These are phyloP conservation scores for Quercus alba DNA, from an alignment of 306 rosid species.

Conservation along the genomic window DNA sequence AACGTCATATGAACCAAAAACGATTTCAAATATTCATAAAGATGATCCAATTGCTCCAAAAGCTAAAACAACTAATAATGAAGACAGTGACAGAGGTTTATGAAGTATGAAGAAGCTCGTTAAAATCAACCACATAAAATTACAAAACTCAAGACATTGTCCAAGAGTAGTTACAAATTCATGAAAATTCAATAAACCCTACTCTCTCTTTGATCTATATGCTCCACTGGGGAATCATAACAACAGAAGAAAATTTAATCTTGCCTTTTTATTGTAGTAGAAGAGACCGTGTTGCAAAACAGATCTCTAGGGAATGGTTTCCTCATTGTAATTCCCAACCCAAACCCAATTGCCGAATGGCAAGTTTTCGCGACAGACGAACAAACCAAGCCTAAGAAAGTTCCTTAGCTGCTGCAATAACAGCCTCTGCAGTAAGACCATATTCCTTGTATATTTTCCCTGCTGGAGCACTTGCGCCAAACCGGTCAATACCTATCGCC, in stretches of 20 bases:
- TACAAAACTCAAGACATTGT: conserved; percentile 41
- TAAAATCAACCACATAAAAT: conserved; percentile 31
- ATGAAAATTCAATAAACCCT: conserved; percentile 29
- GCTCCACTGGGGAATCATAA: conserved; percentile 33
- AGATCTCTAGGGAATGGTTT: conserved; percentile 28
- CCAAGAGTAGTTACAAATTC: conserved; percentile 48
- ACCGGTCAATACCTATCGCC: conserved; percentile 86
- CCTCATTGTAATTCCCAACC: conserved; percentile 26
- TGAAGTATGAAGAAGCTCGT: conserved; percentile 15
- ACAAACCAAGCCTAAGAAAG: conserved; percentile 35
- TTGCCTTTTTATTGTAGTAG: conserved; percentile 49
- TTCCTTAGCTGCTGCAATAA: conserved; percentile 81
- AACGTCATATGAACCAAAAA: background rate
- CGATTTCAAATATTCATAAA: background rate
- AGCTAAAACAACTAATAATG: background rate
- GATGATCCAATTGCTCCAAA: background rate
- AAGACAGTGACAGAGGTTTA: conserved; percentile 1
- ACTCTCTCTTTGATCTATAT: conserved; percentile 43
- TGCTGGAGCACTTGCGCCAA: conserved; percentile 98
- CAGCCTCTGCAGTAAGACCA: conserved; percentile 90
- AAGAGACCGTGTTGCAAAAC: conserved; percentile 32
- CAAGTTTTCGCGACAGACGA: background rate
- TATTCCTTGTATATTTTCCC: conserved; percentile 85
- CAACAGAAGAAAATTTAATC: conserved; percentile 29
- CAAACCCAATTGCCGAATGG: conserved; percentile 19